Base-by-base conservation (phyloP, 768 basidiomycete genomes). In the Leccinum sublutescens region DNA sequence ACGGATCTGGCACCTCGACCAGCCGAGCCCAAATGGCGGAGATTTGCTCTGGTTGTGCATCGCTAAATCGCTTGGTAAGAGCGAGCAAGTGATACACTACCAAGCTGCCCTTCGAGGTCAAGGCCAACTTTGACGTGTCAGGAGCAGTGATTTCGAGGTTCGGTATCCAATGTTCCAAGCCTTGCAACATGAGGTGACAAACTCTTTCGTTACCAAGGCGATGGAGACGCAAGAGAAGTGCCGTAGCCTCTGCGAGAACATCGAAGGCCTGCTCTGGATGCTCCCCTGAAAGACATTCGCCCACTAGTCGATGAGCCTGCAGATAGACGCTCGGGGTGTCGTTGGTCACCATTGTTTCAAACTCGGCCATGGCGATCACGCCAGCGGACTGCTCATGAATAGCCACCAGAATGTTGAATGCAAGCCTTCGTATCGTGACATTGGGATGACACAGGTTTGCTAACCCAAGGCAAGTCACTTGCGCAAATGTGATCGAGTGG, bases 401-500 rank as follows among this genome's bases (percentile, higher is more conserved):
- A 29, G 81, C 79, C 61, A 90, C 89, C 19, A 95, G 77, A 66
- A 93, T 83, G 63, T 85, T 80, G 71, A 95, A 90, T 1, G 95
- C 88, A 49, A 82, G 82, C n/a, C 81, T 80, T 11, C 95, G 86
- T 50, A 88, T 84, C 19, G 78, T 75, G 8, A 79, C 62, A 23
- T 82, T 78, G 3, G 85, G 82, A 70, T 95, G 89, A 33, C 90
- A 88, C 10, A 98, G 81, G 73, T 97, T 97, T 19, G 90, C 87
- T 19, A 97, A 75, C 2, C 88, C 90, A 14, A 96, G 78, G 66
- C 87, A 93, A 23, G 84, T 80, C 14, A 85, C 76, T 68, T 96
- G 93, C 25, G 85, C 79, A 67, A 93, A 90, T 4, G 82, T 81
- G 70, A 89, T 91, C 51, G 79, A 78, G 66, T 85, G 88, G 27